Evolutionary conservation across 768 basidiomycete genomes (phyloP), one percentile per base, ranked within the genome.

Genomic region (Asterophora parasitica): DNA sequence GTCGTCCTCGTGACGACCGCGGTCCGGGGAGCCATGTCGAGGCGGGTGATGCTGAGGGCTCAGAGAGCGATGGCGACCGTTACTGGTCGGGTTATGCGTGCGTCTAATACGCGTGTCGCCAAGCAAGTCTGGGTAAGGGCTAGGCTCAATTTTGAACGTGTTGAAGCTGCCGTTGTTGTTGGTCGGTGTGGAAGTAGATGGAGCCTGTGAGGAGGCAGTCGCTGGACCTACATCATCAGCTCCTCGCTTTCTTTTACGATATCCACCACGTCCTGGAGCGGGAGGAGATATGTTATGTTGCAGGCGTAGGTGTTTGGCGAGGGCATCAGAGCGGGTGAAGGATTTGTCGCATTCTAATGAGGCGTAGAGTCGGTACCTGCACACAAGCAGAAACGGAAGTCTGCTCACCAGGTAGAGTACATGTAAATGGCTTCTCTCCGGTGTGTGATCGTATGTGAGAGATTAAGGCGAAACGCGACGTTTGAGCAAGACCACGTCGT

Each of bases 371-470:
- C 48, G 52, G 48, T 19, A 31, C 44, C 36, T 23, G 31, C 37
- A 44, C 26, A 17, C 11, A 16, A 17, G 31, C n/a, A 15, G 35
- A n/a, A 45, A 7, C 28, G 33, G 42, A 26, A 17, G 35, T 16
- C 35, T 35, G 63, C 83, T 56, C 50, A 88, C 92, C 92, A 60
- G 89, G 83, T 49, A 79, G 72, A 9, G 81, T 67, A 61, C 93
- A 97, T 17, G 78, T 82, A 60, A 92, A 96, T 0, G 92, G 93
- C 59, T 92, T 92, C 67, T 97, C 93, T 44, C 93, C 93, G 0
- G 93, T 95, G 62, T 97, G 93, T 9, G 87, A 89, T 27, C 93
- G 81, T 40, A 92, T 79, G 62, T 97, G 93, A 4, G 90, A 89
- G 48, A 93, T 83, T 39, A 97, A 78, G 4, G 92, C 90, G 55